Evolutionary conservation across 2,329 filamentous ascomycete species (phyloP).

Genomic region (Proliferodiscus dingleyae): DNA sequence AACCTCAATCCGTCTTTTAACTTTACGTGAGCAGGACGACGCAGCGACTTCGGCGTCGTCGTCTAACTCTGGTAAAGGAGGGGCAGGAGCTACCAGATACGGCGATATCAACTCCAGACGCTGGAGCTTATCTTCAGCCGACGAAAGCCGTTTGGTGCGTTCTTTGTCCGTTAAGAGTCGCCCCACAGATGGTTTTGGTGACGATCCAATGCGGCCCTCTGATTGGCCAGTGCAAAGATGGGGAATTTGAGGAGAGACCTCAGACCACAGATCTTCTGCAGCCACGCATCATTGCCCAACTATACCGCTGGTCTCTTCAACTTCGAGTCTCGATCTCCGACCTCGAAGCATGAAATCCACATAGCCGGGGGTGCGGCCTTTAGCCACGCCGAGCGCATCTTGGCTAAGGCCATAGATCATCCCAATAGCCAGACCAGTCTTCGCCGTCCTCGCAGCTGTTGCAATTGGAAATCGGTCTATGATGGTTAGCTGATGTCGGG

Average conservation of each 20-base stretch:
- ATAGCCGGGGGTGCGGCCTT: constrained; percentile 70
- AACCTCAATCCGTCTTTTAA: not conserved
- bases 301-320: not conserved
- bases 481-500: constrained; percentile 7
- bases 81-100: constrained; percentile 8
- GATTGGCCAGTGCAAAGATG: constrained; percentile 1
- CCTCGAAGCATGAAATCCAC: constrained; percentile 58
- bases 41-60: constrained; percentile 15
- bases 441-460: constrained; percentile 72
- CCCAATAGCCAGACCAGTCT: constrained; percentile 73
- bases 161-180: constrained; percentile 2
- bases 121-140: constrained; percentile 14
- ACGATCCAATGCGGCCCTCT: not conserved
- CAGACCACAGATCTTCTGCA: too few species aligned
- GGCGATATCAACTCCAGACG: constrained; percentile 3
- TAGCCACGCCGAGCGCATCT: constrained; percentile 64
- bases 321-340: constrained; percentile 19
- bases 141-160: constrained; percentile 11
- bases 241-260: not conserved
- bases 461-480: constrained; percentile 75
- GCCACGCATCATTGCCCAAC: too few species aligned
- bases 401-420: constrained; percentile 76
- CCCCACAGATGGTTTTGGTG: not conserved
- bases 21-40: constrained; percentile 1
- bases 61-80: constrained; percentile 7